Base-by-base conservation (phyloP, 2,329 filamentous ascomycete species). In the Rutstroemia sydowiana region DNA sequence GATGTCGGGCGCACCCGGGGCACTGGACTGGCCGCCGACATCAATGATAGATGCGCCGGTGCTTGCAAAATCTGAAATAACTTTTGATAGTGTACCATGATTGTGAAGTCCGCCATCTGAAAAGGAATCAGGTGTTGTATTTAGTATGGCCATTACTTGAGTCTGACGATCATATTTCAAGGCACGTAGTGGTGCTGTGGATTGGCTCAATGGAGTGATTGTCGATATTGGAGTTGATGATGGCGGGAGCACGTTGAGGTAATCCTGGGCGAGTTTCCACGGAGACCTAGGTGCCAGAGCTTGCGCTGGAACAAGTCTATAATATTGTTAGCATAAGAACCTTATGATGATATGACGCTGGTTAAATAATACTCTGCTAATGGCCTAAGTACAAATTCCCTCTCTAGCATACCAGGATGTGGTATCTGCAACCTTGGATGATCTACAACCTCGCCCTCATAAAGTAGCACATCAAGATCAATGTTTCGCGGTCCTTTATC, bases 401-500 rank as follows among this genome's bases (percentile, higher is more conserved):
- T 79, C 69, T 98, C 93, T 2, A 85, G 72, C 73, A 98, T 95
- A 40, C 88, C 76, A 30, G 81, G 75, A 67, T 98, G 93, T 10
- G 93, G 93, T 26, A 98, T 76, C 23, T 76, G 84, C n/a, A 98
- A 79, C 18, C 89, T 81, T 39, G 86, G 79, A 57, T 88, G 77
- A 37, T 81, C 70, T 47, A 95, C 71, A 3, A 69, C 72, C 54
- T 84, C 71, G 51, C 87, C 71, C 46, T 83, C 85, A 65, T 95
- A 96, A 1, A 96, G 74, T 16, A 97, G 72, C 43, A 98, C 90
- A 64, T 98, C 93, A 13, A 98, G 75, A 64, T 98, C 93, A 56
- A 98, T 95, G 64, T 90, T 95, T 26, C 93, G 80, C 1, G 93
- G 93, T 0, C 93, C 93, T 66, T 98, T 98, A 63, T 96, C 89